Conservation (phyloP, 768 basidiomycete genomes). For the Asterophora parasitica region DNA sequence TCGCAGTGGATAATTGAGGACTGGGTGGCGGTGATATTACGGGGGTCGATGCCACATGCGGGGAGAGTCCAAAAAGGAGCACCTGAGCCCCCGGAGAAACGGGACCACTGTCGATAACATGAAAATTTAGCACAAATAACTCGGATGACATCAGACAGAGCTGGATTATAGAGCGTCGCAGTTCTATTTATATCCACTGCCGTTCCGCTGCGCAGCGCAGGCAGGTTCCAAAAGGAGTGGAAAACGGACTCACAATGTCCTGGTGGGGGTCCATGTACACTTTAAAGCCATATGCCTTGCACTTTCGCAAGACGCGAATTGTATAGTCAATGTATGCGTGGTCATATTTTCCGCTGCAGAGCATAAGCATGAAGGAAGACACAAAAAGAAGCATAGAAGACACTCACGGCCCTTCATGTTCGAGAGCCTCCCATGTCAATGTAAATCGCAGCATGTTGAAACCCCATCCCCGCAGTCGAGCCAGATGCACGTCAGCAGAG, state of each 20-base stretch:
- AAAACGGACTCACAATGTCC: conserved; percentile 85
- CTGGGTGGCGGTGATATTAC: conserved; percentile 80
- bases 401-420: conserved; percentile 93
- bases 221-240: too few species aligned
- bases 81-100: conserved; percentile 91
- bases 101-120: conserved; percentile 67
- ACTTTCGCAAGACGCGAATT: conserved; percentile 80
- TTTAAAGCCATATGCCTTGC: conserved; percentile 87
- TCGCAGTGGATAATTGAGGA: conserved; percentile 86
- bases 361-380: conserved; percentile 3
- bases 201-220: too few species aligned
- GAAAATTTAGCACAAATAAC: neutral
- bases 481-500: conserved; percentile 79
- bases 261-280: conserved; percentile 97
- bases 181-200: too few species aligned
- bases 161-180: too few species aligned
- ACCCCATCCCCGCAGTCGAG: conserved; percentile 87
- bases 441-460: conserved; percentile 84
- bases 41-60: conserved; percentile 88
- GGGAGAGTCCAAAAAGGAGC: conserved; percentile 91
- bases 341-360: conserved; percentile 78
- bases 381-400: conserved; percentile 4
- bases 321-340: conserved; percentile 91
- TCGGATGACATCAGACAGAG: too few species aligned
- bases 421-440: conserved; percentile 93